Base-by-base conservation (phyloP, 2,329 filamentous ascomycete species). In the Elsinoe ampelina region DNA sequence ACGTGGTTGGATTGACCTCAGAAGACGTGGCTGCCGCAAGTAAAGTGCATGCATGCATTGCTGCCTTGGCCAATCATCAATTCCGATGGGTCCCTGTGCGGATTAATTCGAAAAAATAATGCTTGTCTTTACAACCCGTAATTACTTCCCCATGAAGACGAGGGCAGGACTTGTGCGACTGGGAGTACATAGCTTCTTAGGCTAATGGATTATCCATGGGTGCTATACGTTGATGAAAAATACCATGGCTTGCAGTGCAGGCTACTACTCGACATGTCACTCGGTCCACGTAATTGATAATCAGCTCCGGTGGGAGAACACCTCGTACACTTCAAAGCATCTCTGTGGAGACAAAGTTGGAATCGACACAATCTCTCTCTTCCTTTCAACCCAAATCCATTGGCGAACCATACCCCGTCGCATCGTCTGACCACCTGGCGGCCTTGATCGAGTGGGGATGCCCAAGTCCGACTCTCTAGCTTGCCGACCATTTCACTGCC, bases 11-110 rank as follows among this genome's bases (percentile, higher is more conserved):
- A 50, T 50, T 35, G 26, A 34, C 45, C 45, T 20, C n/a, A 20
- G 12, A n/a, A 19, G 11, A 50, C 26, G 26, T 20, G 45, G 45
- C 45, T 22, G 45, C 45, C 26, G 26, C 26, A 50, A 20, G 45
- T 50, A 50, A 35, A 50, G 45, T 50, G 45, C 45, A 50, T 50
- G 45, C 26, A 50, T 50, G 45, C 26, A 50, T 35, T 50, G 45
- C 45, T 50, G 45, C 45, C 45, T 15, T 50, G 26, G 15, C 45
- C 45, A 50, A 50, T 50, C 45, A 50, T 15, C 30, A 50, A 47
- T 26, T 34, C 30, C 22, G 19, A 35, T 35, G 22, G n/a, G 20
- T 13, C 12, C 30, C 26, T 17, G 32, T 35, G 10, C 12, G 30
- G 45, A 50, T 35, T 35, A 35, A 34, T 15, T 50, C 45, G 34